A percentile compares a stretch with the other conserved stretches of the same genome.
phyloP scores from a whole-genome alignment of 2,329 filamentous ascomycete species.

The Lecanicillium sp. region DNA sequence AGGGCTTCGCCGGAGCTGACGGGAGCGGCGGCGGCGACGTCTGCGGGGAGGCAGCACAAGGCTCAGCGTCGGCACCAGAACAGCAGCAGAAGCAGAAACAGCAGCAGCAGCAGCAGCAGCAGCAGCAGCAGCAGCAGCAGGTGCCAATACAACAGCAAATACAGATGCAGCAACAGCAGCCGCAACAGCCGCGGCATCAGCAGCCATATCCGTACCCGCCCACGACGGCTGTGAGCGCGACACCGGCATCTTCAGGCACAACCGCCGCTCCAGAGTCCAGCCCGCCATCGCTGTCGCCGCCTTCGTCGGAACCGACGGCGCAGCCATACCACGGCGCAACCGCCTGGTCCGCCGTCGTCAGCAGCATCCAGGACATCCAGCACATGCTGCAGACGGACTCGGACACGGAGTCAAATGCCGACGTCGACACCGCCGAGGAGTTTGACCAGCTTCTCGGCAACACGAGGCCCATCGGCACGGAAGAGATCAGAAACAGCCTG shows the following conservation, averaged over 20 bases:
- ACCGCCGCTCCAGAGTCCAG: conserved; percentile 2
- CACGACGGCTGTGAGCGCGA: too few species aligned
- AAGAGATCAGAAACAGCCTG: conserved; percentile 28
- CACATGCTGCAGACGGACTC: conserved; percentile 23
- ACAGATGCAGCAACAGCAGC: neutral
- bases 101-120: neutral
- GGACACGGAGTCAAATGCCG: conserved; percentile 14
- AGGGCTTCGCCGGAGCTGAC: conserved; percentile 24
- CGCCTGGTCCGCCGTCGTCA: conserved; percentile 36
- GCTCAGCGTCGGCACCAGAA: neutral
- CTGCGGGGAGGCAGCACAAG: neutral
- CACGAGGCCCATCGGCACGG: conserved; percentile 22
- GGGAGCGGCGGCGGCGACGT: neutral
- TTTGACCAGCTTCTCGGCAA: conserved; percentile 30
- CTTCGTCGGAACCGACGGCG: neutral
- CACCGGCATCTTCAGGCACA: neutral
- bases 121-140: neutral
- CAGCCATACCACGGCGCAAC: conserved; percentile 31
- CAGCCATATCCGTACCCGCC: too few species aligned
- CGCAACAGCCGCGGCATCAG: neutral
- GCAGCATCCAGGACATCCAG: conserved; percentile 37
- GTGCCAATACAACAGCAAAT: neutral
- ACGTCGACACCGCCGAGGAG: conserved; percentile 18
- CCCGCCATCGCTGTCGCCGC: neutral
- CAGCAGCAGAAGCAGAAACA: neutral